phyloP scores from a whole-genome alignment of 2,329 filamentous ascomycete genomes.

The Phaeomoniella chlamydospora region DNA sequence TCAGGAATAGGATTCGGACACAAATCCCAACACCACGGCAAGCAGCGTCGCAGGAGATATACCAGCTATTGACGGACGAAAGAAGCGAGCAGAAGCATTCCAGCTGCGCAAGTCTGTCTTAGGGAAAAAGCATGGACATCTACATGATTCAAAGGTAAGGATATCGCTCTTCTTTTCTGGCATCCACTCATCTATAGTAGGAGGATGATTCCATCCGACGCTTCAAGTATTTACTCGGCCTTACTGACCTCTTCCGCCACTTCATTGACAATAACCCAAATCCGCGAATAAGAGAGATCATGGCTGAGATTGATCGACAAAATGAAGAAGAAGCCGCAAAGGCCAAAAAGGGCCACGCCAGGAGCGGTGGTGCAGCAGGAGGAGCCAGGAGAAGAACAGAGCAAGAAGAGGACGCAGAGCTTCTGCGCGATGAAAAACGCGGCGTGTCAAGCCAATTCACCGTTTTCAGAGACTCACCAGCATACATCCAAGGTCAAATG shows the following conservation, averaged over 20 bases:
- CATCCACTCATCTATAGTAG: constrained; percentile 26
- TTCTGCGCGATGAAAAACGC: constrained; percentile 70
- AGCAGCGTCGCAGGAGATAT: constrained; percentile 76
- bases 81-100: constrained; percentile 72
- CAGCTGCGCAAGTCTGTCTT: constrained; percentile 84
- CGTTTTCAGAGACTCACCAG: constrained; percentile 83
- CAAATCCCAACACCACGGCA: constrained; percentile 53
- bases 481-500: constrained; percentile 80
- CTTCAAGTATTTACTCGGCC: constrained; percentile 84
- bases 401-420: constrained; percentile 92
- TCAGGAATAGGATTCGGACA: constrained; percentile 42
- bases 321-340: constrained; percentile 59
- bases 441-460: constrained; percentile 67
- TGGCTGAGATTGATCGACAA: constrained; percentile 86
- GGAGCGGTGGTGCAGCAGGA: constrained; percentile 70
- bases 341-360: constrained; percentile 57
- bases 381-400: constrained; percentile 79
- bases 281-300: constrained; percentile 84
- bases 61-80: constrained; percentile 56
- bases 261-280: constrained; percentile 98
- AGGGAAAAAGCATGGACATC: constrained; percentile 81
- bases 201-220: constrained; percentile 90
- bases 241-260: constrained; percentile 94
- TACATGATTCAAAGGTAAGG: constrained; percentile 81
- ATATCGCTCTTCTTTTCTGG: constrained; percentile 2